These are phyloP conservation scores for Linum trigynum DNA, from an alignment of 345 rosid species.

Conservation along the genomic window DNA sequence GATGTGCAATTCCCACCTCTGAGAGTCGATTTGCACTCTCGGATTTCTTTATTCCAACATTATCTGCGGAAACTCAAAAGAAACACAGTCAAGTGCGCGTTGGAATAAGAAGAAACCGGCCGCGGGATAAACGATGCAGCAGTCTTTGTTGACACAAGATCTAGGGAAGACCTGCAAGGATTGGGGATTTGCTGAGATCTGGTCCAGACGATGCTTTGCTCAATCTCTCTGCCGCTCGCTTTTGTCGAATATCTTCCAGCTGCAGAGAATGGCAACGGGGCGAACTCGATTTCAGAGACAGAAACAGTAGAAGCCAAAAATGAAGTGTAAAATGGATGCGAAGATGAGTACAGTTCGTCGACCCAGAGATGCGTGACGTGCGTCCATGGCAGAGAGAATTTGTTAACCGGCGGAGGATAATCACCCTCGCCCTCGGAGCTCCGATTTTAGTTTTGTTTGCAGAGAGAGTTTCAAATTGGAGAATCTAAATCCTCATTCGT, in stretches of 20 bases:
- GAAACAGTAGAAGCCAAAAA: background rate
- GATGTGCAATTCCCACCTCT: slow-evolving; percentile 38
- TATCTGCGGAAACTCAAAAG: slow-evolving; percentile 29
- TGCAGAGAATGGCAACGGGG: slow-evolving; percentile 10
- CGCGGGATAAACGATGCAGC: background rate
- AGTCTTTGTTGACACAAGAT: background rate
- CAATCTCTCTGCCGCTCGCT: slow-evolving; percentile 84
- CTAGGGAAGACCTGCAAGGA: slow-evolving; percentile 42
- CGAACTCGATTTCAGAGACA: slow-evolving; percentile 3
- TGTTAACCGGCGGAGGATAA: background rate
- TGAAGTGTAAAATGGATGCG: background rate
- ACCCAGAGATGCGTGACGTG: slow-evolving; percentile 80
- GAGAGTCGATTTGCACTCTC: slow-evolving; percentile 74
- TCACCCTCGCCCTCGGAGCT: background rate
- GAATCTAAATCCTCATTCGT: too few species aligned
- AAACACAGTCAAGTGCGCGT: background rate
- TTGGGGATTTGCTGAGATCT: slow-evolving; percentile 52
- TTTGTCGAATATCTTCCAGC: slow-evolving; percentile 93
- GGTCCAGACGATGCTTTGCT: slow-evolving; percentile 71
- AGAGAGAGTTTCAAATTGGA: background rate
- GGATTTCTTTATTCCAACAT: slow-evolving; percentile 54
- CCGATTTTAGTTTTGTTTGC: background rate
- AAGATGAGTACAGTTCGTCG: slow-evolving; percentile 67
- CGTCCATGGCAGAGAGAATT: slow-evolving; percentile 34
- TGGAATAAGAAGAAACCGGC: background rate